A percentile compares a stretch with the other conserved stretches of the same genome.
These are phyloP conservation scores for Pseudoturritis turrita DNA, from an alignment of 345 rosid species.

Conservation along the genomic window DNA sequence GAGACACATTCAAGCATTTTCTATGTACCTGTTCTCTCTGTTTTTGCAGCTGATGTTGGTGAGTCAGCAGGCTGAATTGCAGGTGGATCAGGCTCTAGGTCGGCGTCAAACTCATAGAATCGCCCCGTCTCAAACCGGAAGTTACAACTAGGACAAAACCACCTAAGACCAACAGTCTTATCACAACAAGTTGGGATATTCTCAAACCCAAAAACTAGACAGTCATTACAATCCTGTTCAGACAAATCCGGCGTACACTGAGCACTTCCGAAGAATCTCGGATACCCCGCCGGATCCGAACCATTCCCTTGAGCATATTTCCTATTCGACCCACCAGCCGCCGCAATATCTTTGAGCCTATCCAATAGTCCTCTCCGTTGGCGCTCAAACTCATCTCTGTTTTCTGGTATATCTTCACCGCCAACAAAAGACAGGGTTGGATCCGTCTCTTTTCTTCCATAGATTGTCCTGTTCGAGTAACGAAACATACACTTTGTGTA, in stretches of 20 bases:
- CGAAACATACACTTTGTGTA: slow-evolving; percentile 39
- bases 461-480: slow-evolving; percentile 31
- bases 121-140: slow-evolving; percentile 34
- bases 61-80: background rate
- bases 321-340: slow-evolving; percentile 25
- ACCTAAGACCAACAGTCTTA: slow-evolving; percentile 29
- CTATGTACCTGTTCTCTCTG: slow-evolving; percentile 1
- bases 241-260: slow-evolving; percentile 52
- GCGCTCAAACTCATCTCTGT: slow-evolving; percentile 9
- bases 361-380: slow-evolving; percentile 23
- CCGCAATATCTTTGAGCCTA: slow-evolving; percentile 22
- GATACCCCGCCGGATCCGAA: background rate
- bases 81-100: slow-evolving; percentile 23
- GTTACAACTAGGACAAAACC: slow-evolving; percentile 39
- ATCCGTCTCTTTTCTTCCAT: slow-evolving; percentile 14
- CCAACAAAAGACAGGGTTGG: background rate
- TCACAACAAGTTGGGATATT: slow-evolving; percentile 24
- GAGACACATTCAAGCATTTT: background rate
- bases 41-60: background rate
- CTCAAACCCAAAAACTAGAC: slow-evolving; percentile 11
- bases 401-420: background rate
- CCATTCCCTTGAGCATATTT: slow-evolving; percentile 43
- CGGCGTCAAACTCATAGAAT: slow-evolving; percentile 19
- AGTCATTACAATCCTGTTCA: slow-evolving; percentile 24
- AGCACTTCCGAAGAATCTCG: slow-evolving; percentile 28